A percentile compares a stretch with the other conserved stretches of the same genome.
Evolutionary conservation across 371 early-diverging fungal genomes (phyloP).

Genomic region (Lichtheimia hyalospora): DNA sequence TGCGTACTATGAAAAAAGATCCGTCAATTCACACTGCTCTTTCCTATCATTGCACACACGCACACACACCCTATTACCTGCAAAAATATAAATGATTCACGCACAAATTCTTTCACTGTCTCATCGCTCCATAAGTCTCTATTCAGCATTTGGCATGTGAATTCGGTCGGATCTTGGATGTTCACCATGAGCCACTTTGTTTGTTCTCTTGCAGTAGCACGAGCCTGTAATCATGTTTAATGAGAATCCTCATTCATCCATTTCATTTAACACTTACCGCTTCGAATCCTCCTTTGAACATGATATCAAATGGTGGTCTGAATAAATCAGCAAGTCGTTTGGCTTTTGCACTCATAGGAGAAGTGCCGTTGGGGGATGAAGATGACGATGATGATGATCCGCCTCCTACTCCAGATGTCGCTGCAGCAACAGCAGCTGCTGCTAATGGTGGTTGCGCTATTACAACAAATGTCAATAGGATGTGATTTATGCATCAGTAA

Average conservation of each 20-base stretch:
- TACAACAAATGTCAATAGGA: too few relatives aligned
- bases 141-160: constrained; percentile 86
- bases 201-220: constrained; percentile 61
- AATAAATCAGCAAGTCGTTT: constrained; percentile 74
- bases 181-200: constrained; percentile 88
- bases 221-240: constrained; percentile 49
- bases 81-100: constrained; percentile 80
- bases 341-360: constrained; percentile 34
- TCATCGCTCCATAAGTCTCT: constrained; percentile 90
- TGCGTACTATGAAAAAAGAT: constrained; percentile 46
- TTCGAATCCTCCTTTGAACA: constrained; percentile 78
- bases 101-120: constrained; percentile 75
- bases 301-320: constrained; percentile 86
- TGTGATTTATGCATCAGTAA: neutral
- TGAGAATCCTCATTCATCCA: neutral
- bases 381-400: constrained; percentile 4
- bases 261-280: constrained; percentile 32
- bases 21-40: neutral
- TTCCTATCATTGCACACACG: too few relatives aligned
- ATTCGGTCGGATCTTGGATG: constrained; percentile 82
- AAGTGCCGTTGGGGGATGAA: constrained; percentile 1
- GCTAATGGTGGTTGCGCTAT: too few relatives aligned
- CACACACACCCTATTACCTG: constrained; percentile 48
- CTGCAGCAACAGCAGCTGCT: too few relatives aligned
- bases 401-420: too few relatives aligned